phyloP scores from a whole-genome alignment of 1,284 basidiomycete genomes.

The Exobasidium rhododendri region DNA sequence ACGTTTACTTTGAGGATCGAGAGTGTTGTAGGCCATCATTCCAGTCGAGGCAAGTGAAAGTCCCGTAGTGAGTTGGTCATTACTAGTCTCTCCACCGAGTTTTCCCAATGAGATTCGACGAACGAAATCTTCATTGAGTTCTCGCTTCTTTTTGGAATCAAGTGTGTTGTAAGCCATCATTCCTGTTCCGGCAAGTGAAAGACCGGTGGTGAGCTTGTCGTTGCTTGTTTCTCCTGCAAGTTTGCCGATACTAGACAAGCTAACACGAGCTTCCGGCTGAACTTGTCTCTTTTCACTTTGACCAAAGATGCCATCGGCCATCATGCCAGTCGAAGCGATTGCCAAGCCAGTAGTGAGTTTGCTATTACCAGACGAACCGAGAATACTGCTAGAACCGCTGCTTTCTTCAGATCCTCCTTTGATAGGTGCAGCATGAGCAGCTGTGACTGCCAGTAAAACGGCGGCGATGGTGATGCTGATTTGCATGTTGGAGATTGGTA shows the following conservation, averaged over 20 bases:
- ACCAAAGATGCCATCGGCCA: neutral
- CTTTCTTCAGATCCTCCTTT: neutral
- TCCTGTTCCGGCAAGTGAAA: too few relatives aligned
- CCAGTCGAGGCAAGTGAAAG: neutral
- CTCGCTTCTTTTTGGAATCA: neutral
- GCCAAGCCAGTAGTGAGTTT: neutral
- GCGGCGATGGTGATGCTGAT: neutral
- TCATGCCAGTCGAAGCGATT: neutral
- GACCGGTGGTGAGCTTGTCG: too few relatives aligned
- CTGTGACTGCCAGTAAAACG: neutral
- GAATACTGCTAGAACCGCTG: neutral
- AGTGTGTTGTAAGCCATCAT: too few relatives aligned
- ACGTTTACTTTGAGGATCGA: neutral
- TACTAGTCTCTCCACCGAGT: neutral
- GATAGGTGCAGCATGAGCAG: neutral
- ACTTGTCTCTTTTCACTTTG: neutral
- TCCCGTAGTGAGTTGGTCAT: neutral
- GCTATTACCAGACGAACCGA: neutral
- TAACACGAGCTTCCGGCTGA: too few relatives aligned
- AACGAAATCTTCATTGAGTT: too few relatives aligned
- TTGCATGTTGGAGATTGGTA: too few relatives aligned
- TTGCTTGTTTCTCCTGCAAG: too few relatives aligned
- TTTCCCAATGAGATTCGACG: too few relatives aligned
- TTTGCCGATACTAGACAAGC: too few relatives aligned
- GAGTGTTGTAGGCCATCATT: neutral